Conservation (phyloP, 2,329 filamentous ascomycete species). For the Botrytis fragariae region DNA sequence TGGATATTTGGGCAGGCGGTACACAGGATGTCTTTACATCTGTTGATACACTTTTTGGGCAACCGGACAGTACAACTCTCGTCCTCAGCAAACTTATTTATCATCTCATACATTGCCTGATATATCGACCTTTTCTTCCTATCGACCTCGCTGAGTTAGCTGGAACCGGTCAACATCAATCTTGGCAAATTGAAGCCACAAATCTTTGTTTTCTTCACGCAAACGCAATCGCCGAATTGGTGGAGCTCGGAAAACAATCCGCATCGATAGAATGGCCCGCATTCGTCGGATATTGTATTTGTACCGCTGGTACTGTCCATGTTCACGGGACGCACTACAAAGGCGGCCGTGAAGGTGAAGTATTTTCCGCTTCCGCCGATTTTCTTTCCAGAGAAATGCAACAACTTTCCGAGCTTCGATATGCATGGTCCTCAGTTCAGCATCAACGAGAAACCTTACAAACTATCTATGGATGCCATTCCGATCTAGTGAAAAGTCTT, state of each 20-base stretch:
- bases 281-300: slow-evolving; percentile 83
- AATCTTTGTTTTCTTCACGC: slow-evolving; percentile 85
- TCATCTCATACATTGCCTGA: slow-evolving; percentile 80
- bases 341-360: slow-evolving; percentile 38
- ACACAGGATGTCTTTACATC: slow-evolving; percentile 77
- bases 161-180: slow-evolving; percentile 79
- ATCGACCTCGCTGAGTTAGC: slow-evolving; percentile 79
- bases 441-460: slow-evolving; percentile 79
- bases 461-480: slow-evolving; percentile 73
- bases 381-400: slow-evolving; percentile 78
- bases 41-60: slow-evolving; percentile 71
- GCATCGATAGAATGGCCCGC: slow-evolving; percentile 79
- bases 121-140: slow-evolving; percentile 83
- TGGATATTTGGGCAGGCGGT: slow-evolving; percentile 81
- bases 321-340: slow-evolving; percentile 81
- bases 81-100: slow-evolving; percentile 85
- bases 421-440: slow-evolving; percentile 73
- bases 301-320: slow-evolving; percentile 83
- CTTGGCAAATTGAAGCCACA: slow-evolving; percentile 89
- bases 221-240: slow-evolving; percentile 80
- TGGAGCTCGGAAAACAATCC: slow-evolving; percentile 69
- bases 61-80: slow-evolving; percentile 72
- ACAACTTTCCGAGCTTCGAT: slow-evolving; percentile 71
- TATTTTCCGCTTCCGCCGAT: slow-evolving; percentile 63
- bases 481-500: slow-evolving; percentile 72